These are phyloP conservation scores for Flaveria brownii DNA, from an alignment of 129 eudicot genomes.

Conservation along the genomic window DNA sequence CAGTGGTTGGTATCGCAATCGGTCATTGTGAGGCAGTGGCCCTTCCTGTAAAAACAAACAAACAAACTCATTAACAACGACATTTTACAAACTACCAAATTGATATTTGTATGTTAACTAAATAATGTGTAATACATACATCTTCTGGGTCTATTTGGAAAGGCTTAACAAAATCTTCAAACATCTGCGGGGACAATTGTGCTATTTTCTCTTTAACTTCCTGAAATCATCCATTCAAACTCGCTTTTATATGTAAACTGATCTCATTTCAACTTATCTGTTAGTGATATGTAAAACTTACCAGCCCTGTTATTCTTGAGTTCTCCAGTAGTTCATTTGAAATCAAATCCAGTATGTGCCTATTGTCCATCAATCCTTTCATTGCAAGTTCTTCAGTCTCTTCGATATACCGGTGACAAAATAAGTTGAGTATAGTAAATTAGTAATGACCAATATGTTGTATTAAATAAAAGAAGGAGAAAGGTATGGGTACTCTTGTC, in stretches of 20 bases:
- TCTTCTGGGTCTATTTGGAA: conserved; percentile 60
- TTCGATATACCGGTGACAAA: conserved; percentile 69
- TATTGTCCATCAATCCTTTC: conserved; percentile 70
- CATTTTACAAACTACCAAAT: background rate
- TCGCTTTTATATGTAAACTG: conserved; percentile 5
- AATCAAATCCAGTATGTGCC: conserved; percentile 73
- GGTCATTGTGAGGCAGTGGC: conserved; percentile 72
- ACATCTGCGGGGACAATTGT: conserved; percentile 67
- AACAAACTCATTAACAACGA: conserved; percentile 4
- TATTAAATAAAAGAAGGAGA: background rate
- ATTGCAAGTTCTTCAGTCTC: conserved; percentile 92
- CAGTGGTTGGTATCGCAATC: conserved; percentile 56
- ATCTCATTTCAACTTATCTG: background rate
- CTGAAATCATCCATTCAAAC: too few species aligned
- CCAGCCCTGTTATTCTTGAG: conserved; percentile 90
- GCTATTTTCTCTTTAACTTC: conserved; percentile 67
- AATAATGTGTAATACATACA: conserved; percentile 40
- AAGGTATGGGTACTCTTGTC: conserved; percentile 62
- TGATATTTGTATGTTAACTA: background rate
- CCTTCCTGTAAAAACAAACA: conserved; percentile 51
- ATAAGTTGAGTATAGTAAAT: background rate
- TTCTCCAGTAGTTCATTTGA: conserved; percentile 57
- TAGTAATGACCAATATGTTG: background rate
- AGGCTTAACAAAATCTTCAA: conserved; percentile 85
- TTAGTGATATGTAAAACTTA: conserved; percentile 33